These are phyloP conservation scores for Eimeria nieschulzi DNA, from an alignment of 169 alveolate species.

Conservation along the genomic window DNA sequence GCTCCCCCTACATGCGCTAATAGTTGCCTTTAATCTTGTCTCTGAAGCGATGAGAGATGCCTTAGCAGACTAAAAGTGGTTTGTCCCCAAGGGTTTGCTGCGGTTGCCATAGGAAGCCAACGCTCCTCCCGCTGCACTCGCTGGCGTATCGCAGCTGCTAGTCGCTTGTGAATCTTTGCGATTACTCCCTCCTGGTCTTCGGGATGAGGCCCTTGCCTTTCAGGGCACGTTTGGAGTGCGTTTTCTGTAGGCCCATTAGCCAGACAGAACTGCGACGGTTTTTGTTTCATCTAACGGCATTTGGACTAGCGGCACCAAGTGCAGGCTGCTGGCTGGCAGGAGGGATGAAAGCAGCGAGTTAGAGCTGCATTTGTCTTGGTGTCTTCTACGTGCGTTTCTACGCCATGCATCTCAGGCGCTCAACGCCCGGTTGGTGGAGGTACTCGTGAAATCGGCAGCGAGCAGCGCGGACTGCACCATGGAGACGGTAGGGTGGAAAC, in stretches of 20 bases:
- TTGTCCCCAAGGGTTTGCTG: not conserved
- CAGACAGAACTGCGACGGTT: not conserved
- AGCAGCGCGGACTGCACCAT: not conserved
- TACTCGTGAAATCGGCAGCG: not conserved
- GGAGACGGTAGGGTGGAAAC: not conserved
- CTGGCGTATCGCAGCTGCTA: not conserved
- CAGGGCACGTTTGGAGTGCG: not conserved
- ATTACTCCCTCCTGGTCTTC: not conserved
- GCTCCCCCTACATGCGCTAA: no score
- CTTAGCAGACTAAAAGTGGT: no score
- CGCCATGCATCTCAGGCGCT: not conserved
- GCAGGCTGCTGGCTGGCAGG: not conserved
- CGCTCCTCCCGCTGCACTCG: not conserved
- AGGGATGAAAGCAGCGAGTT: not conserved
- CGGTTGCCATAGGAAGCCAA: not conserved
- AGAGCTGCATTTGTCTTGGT: not conserved
- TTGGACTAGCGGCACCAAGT: not conserved
- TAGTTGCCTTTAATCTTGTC: no score
- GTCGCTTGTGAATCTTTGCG: not conserved
- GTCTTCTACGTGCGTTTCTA: not conserved
- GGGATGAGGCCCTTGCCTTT: constrained; percentile 7
- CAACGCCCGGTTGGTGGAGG: not conserved
- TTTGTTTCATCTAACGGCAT: not conserved
- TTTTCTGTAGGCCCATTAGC: not conserved
- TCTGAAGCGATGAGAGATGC: no score